Conservation (phyloP, 1,139 yeast genomes). For the Yamadazyma dendronema region DNA sequence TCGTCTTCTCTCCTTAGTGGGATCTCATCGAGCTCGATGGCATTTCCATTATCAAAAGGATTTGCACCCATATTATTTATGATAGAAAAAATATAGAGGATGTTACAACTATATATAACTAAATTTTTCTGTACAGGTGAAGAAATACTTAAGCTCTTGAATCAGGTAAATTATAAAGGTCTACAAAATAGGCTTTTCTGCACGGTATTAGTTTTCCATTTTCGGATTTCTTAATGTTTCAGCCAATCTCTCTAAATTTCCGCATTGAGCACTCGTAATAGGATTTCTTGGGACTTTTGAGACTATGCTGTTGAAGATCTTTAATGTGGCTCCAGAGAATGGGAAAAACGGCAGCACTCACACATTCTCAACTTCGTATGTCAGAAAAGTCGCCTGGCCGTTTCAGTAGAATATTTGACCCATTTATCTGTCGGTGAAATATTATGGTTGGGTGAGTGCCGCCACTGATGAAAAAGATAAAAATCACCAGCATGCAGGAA, state of each 20-base stretch:
- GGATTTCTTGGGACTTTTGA: slow-evolving; percentile 5
- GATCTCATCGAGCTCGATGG: slow-evolving; percentile 8
- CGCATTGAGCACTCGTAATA: slow-evolving; percentile 12
- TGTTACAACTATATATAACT: background rate
- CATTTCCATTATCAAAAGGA: slow-evolving; percentile 2
- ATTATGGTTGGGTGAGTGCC: no score
- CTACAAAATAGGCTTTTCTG: background rate
- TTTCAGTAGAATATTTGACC: no score
- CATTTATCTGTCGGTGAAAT: no score
- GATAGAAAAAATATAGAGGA: background rate
- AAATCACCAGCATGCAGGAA: background rate
- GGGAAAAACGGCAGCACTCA: no score
- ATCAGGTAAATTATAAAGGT: no score
- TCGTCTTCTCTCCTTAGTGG: slow-evolving; percentile 1
- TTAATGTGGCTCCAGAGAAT: no score
- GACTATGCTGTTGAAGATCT: no score
- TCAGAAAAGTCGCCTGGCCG: no score
- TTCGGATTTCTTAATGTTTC: slow-evolving; percentile 12
- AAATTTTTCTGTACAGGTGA: no score
- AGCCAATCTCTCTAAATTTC: slow-evolving; percentile 14
- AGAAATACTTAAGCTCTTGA: no score
- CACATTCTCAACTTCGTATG: no score
- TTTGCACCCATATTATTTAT: background rate
- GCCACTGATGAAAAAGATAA: background rate
- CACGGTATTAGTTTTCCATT: slow-evolving; percentile 8